Conservation (phyloP, 2,329 filamentous ascomycete species). For the Rugonectria rugulosa region DNA sequence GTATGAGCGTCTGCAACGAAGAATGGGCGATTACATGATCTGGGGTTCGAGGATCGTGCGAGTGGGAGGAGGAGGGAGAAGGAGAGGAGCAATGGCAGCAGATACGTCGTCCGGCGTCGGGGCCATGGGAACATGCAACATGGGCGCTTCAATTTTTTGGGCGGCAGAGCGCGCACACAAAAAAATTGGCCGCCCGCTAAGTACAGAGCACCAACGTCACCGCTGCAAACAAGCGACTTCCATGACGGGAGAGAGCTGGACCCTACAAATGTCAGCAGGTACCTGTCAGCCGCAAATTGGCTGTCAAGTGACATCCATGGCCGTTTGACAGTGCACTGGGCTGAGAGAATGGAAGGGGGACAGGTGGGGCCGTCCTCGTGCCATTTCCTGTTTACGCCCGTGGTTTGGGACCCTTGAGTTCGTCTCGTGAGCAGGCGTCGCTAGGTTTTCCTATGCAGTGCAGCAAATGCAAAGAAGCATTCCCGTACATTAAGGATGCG, state of each 20-base stretch:
- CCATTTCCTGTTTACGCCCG: too few species aligned
- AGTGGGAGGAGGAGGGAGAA: constrained; percentile 28
- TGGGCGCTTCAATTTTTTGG: constrained; percentile 32
- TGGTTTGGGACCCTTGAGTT: too few species aligned
- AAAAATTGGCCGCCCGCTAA: too few species aligned
- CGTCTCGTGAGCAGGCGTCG: too few species aligned
- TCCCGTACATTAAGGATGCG: too few species aligned
- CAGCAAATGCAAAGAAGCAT: too few species aligned
- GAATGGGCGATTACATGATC: constrained; percentile 32
- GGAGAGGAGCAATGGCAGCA: constrained; percentile 16
- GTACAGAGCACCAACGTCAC: constrained; percentile 28
- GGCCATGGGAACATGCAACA: constrained; percentile 23
- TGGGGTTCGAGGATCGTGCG: constrained; percentile 19
- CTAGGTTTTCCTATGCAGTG: too few species aligned
- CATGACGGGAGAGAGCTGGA: not conserved
- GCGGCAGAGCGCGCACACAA: constrained; percentile 16
- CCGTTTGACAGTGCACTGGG: not conserved
- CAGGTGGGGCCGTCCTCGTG: constrained; percentile 8
- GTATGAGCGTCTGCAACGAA: constrained; percentile 1
- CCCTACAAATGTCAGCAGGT: not conserved
- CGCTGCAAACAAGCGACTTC: constrained; percentile 20
- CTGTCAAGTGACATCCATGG: not conserved
- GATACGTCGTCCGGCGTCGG: constrained; percentile 33
- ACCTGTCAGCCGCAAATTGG: not conserved
- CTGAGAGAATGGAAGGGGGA: not conserved